Conservation (phyloP, 1,284 basidiomycete species). For the Cutaneotrichosporon mucoides region DNA sequence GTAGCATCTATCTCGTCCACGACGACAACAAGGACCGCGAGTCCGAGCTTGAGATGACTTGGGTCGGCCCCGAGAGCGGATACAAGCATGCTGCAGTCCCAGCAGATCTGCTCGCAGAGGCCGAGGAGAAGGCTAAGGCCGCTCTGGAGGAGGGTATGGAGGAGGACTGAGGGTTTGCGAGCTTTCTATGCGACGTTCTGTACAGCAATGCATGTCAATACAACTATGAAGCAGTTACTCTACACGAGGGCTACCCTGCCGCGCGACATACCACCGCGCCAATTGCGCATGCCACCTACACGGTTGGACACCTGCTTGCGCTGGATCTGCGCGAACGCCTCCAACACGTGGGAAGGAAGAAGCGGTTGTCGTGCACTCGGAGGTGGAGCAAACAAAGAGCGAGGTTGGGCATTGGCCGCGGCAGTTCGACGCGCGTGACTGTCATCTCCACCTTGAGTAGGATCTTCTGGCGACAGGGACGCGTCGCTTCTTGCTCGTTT, state of each 20-base stretch:
- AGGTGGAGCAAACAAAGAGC: constrained; percentile 71
- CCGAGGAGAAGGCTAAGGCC: constrained; percentile 83
- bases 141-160: constrained; percentile 82
- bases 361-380: constrained; percentile 72
- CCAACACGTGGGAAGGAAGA: constrained; percentile 76
- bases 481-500: constrained; percentile 54
- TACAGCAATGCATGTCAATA: constrained; percentile 21
- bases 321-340: constrained; percentile 83
- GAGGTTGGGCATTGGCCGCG: constrained; percentile 28
- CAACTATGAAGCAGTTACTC: constrained; percentile 17
- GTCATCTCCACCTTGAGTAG: neutral
- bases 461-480: neutral
- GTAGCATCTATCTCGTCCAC: constrained; percentile 92
- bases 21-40: constrained; percentile 84
- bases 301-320: constrained; percentile 71
- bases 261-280: constrained; percentile 73
- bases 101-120: constrained; percentile 75
- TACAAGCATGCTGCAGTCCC: constrained; percentile 79
- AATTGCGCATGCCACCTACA: constrained; percentile 79
- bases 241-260: constrained; percentile 75
- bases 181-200: neutral
- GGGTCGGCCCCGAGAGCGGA: constrained; percentile 85
- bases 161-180: constrained; percentile 52
- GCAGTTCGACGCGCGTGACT: neutral
- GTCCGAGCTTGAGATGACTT: constrained; percentile 97